Evolutionary conservation across 805 yeast genomes (phyloP), one percentile per base, ranked within the genome.

Genomic region (Hanseniaspora occidentalis): DNA sequence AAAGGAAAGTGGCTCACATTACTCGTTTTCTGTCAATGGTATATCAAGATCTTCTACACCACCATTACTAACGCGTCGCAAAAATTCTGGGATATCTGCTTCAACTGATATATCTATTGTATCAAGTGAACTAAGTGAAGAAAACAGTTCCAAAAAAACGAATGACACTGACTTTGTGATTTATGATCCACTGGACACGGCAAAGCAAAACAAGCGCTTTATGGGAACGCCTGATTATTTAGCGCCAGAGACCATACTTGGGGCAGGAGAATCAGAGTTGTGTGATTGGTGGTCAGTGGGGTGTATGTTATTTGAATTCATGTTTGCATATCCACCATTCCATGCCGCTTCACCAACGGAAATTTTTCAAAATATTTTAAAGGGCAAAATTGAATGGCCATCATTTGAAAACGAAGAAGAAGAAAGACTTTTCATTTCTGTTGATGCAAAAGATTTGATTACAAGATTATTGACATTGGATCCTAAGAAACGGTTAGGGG

Each of bases 151-250:
- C 14, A 21, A 21, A 22, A 7, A 25, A 22, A 6, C 19, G 17
- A 20, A 20, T n/a, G 49, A 43, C 20, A 33, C 66, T 1, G 67
- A 68, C 42, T 70, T 71, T 45, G 85, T 86, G 0, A 66, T 88
- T 34, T 84, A 77, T 54, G 86, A 86, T 56, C 94, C 95, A 1
- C 70, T 70, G 19, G 71, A 70, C 42, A 57, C 68, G 2, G 67
- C 70, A 1, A 42, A 48, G 26, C 74, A 71, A 39, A 64, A 69
- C 20, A 73, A 77, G 50, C 73, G 71, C 45, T 88, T 89, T 51
- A 95, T 86, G 24, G 99, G 99, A 0, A 92, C 99, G 0, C 99
- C 99, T 0, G 98, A 92, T 57, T 92, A 92, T 58, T 70, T 94
- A 31, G 94, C 99, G 0, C 99, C 99, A 0, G 99, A 92, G 56